A percentile compares a stretch with the other conserved stretches of the same genome.
Evolutionary conservation across 495 filamentous ascomycete genomes (phyloP).

Genomic region (Entonaema liquescens): DNA sequence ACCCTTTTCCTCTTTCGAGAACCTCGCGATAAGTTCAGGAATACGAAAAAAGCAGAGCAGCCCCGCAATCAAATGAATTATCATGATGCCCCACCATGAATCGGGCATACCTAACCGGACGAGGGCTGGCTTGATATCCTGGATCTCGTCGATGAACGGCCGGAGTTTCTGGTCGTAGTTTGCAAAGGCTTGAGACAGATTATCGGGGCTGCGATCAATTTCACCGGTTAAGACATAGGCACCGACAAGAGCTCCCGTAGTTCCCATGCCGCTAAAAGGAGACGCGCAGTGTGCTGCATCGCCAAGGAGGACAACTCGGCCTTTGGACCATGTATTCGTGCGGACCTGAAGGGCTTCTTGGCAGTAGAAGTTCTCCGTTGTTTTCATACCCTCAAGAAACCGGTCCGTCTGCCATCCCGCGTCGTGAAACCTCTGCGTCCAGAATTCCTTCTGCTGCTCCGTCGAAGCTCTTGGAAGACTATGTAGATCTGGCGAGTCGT

Average conservation of each 20-base stretch:
- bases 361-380: constrained; percentile 52
- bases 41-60: constrained; percentile 32
- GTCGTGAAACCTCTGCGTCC: constrained; percentile 51
- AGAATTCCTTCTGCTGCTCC: constrained; percentile 50
- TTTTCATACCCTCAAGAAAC: constrained; percentile 50
- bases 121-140: constrained; percentile 19
- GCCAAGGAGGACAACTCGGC: constrained; percentile 61
- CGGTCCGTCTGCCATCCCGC: constrained; percentile 56
- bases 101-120: constrained; percentile 19
- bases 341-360: constrained; percentile 53
- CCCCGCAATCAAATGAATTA: constrained; percentile 18
- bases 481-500: constrained; percentile 39
- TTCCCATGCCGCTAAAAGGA: constrained; percentile 38
- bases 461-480: constrained; percentile 27
- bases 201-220: constrained; percentile 23
- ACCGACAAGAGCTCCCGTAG: constrained; percentile 38
- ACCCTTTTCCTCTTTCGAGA: constrained; percentile 28
- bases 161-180: constrained; percentile 30
- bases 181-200: constrained; percentile 31
- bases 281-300: constrained; percentile 64
- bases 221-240: constrained; percentile 43
- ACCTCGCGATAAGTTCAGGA: constrained; percentile 20
- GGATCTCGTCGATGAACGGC: constrained; percentile 30
- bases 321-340: constrained; percentile 51
- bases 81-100: constrained; percentile 26